These are phyloP conservation scores for Daedalea quercina DNA, from an alignment of 768 basidiomycete genomes.

Conservation along the genomic window DNA sequence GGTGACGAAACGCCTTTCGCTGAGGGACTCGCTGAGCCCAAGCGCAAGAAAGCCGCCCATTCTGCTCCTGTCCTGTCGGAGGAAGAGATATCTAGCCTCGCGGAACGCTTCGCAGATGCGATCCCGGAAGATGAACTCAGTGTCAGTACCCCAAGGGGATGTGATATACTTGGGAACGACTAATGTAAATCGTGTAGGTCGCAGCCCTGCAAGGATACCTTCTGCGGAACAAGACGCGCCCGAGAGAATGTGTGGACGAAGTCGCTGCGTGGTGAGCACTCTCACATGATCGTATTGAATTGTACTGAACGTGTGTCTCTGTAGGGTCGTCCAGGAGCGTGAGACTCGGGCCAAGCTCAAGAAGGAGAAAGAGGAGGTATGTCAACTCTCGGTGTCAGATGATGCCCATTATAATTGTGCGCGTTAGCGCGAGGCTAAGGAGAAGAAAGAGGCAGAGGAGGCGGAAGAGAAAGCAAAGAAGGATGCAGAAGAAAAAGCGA, in stretches of 20 bases:
- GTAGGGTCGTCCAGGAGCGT: slow-evolving; percentile 64
- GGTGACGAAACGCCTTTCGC: slow-evolving; percentile 26
- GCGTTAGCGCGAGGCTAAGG: slow-evolving; percentile 67
- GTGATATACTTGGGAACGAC: background rate
- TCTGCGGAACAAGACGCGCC: slow-evolving; percentile 86
- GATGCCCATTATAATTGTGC: background rate
- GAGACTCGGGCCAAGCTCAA: slow-evolving; percentile 81
- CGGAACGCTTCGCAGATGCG: slow-evolving; percentile 74
- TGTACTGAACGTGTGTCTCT: background rate
- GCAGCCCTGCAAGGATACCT: slow-evolving; percentile 82
- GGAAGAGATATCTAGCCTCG: slow-evolving; percentile 68
- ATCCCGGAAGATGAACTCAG: slow-evolving; percentile 87
- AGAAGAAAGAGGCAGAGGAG: slow-evolving; percentile 55
- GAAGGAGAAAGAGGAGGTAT: slow-evolving; percentile 65
- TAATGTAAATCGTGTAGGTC: slow-evolving; percentile 40
- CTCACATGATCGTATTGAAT: background rate
- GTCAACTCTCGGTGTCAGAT: slow-evolving; percentile 1
- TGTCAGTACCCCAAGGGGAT: slow-evolving; percentile 36
- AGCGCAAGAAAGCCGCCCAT: slow-evolving; percentile 67
- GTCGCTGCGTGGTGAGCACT: slow-evolving; percentile 59
- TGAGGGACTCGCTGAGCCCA: slow-evolving; percentile 59
- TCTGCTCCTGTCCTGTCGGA: slow-evolving; percentile 67
- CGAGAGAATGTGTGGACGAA: slow-evolving; percentile 77
- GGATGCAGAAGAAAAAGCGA: slow-evolving; percentile 54
- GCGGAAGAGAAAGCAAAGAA: background rate